Base-by-base conservation (phyloP, 2,329 filamentous ascomycete genomes). In the Geosmithia morbida region DNA sequence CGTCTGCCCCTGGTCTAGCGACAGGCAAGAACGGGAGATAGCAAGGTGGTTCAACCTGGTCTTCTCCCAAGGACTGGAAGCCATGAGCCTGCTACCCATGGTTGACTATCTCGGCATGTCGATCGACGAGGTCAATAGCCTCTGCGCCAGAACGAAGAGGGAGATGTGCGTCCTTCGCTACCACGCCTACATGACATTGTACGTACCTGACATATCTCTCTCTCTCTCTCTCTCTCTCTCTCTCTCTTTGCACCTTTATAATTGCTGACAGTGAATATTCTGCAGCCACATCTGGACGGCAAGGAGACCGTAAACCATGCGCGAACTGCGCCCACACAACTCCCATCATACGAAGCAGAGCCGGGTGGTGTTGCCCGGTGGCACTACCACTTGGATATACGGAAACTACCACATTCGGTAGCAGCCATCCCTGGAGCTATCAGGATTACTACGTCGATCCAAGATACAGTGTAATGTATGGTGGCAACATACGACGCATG, bases 31-130 rank as follows among this genome's bases (percentile, higher is more conserved):
- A 54, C 81, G 79, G 51, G 75, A 83, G 43, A 73, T 88, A 47
- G 87, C 85, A 29, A 73, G 80, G 49, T 94, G 86, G 85, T 94
- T 94, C 65, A 88, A 90, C 57, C 68, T 90, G 20, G 82, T 80
- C 40, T 70, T 95, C 54, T 80, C 75, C 11, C 78, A 85, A 57
- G 83, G 84, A 22, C 65, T 94, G 45, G 77, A 87, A 55, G 79
- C 81, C 13, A 69, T 94, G 56, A 83, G 81, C 53, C 63, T 92
- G 56, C 83, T 75, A 37, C 83, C 88, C 7, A 73, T 96, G 58
- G 81, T 77, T 43, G 75, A 64, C 46, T 56, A 59, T 39, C 49
- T 61, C 17, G 53, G 81, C 49, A 59, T 60, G 56, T 56, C 49
- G 3, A 69, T 81, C 41, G 75, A 77, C 46, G 69, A 85, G 51